Evolutionary conservation across 345 rosid species (phyloP).

Genomic region (Iberis pinnata): DNA sequence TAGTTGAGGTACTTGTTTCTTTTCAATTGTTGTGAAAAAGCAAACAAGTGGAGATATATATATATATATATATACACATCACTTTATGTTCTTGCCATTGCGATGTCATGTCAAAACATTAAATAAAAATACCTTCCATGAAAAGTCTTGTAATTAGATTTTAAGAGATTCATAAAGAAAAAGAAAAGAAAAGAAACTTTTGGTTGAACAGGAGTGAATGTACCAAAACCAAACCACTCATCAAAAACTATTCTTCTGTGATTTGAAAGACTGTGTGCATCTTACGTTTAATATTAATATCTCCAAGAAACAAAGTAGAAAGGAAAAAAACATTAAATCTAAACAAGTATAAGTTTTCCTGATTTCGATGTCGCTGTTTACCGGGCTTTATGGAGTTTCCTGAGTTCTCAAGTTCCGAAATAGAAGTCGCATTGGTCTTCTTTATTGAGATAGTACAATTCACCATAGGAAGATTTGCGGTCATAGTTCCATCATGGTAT

Average conservation of each 20-base stretch:
- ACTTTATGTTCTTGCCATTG: constrained; percentile 28
- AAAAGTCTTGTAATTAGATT: constrained; percentile 26
- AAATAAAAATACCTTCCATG: constrained; percentile 28
- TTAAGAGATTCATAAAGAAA: constrained; percentile 5
- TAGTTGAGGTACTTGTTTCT: constrained; percentile 23
- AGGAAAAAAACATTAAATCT: too few species aligned
- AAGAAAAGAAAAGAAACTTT: background rate
- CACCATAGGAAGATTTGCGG: too few species aligned
- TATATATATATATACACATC: constrained; percentile 18
- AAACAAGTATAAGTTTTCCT: too few species aligned
- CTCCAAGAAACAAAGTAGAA: too few species aligned
- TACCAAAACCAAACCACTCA: constrained; percentile 13
- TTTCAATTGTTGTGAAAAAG: constrained; percentile 22
- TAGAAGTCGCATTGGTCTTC: too few species aligned
- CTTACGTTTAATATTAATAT: too few species aligned
- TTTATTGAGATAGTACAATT: too few species aligned
- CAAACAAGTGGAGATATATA: constrained; percentile 19
- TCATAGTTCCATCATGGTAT: too few species aligned
- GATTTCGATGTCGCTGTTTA: too few species aligned
- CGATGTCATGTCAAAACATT: constrained; percentile 30
- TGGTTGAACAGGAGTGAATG: constrained; percentile 14
- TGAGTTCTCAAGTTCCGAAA: too few species aligned
- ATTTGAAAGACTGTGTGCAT: too few species aligned
- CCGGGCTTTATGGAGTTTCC: too few species aligned
- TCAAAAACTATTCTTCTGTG: background rate